phyloP scores from a whole-genome alignment of 352 stramenopile species.

The Sclerospora graminicola region DNA sequence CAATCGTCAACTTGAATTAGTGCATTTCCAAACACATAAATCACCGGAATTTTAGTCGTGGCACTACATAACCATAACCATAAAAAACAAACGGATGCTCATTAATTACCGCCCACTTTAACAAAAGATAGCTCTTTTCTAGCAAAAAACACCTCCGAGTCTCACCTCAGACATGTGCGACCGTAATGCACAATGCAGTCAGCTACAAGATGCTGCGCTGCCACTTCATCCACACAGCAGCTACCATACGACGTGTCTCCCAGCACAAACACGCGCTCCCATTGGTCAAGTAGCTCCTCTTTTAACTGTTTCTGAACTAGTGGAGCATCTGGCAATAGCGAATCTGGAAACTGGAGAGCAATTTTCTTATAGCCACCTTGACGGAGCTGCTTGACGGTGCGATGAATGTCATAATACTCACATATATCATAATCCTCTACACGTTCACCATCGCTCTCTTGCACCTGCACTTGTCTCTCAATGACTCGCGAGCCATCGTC shows the following conservation, averaged over 20 bases:
- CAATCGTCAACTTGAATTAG: constrained; percentile 52
- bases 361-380: constrained; percentile 60
- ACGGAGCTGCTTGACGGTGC: constrained; percentile 51
- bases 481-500: constrained; percentile 76
- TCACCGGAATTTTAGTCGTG: constrained; percentile 75
- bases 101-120: no score
- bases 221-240: constrained; percentile 94
- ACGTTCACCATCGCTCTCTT: constrained; percentile 46
- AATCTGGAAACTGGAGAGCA: constrained; percentile 94
- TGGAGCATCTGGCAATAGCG: constrained; percentile 82
- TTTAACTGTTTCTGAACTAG: constrained; percentile 78
- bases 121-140: not conserved
- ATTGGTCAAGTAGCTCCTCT: constrained; percentile 28
- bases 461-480: constrained; percentile 47
- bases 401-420: constrained; percentile 55
- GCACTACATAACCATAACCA: constrained; percentile 19
- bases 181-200: constrained; percentile 94
- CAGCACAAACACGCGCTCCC: constrained; percentile 86
- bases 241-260: constrained; percentile 93
- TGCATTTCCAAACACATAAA: constrained; percentile 87
- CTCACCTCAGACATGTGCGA: constrained; percentile 83
- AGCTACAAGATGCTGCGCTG: constrained; percentile 88
- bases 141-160: not conserved
- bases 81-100: not conserved
- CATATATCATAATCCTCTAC: constrained; percentile 23